Conservation (phyloP, 352 stramenopile genomes). For the Globisporangium paroecandrum region DNA sequence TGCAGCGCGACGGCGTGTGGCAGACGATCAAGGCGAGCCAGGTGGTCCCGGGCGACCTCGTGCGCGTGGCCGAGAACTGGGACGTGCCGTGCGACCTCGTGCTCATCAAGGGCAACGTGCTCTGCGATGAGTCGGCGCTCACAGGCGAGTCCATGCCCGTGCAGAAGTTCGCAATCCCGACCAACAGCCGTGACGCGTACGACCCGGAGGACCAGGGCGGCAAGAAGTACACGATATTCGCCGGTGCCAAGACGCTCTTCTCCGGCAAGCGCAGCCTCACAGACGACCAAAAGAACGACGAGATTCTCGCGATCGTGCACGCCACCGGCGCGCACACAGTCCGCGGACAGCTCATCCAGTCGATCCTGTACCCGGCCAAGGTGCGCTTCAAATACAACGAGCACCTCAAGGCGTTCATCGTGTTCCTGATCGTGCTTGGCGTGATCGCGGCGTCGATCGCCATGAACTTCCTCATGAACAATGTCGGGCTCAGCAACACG, state of each 20-base stretch:
- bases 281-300: conserved; percentile 29
- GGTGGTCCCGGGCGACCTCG: conserved; percentile 46
- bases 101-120: conserved; percentile 39
- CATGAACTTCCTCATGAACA: conserved; percentile 41
- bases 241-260: conserved; percentile 56
- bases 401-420: conserved; percentile 66
- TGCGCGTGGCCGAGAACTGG: conserved; percentile 47
- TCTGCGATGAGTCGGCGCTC: conserved; percentile 52
- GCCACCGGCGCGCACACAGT: conserved; percentile 67
- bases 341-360: conserved; percentile 71
- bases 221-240: conserved; percentile 77
- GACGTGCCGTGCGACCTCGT: conserved; percentile 53
- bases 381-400: conserved; percentile 87
- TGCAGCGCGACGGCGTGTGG: conserved; percentile 41
- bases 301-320: conserved; percentile 58
- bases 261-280: conserved; percentile 29
- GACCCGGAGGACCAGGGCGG: conserved; percentile 29
- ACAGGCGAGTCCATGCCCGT: conserved; percentile 73
- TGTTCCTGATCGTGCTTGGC: conserved; percentile 56
- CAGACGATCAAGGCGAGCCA: conserved; percentile 25
- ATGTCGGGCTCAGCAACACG: conserved; percentile 53
- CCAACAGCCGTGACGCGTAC: conserved; percentile 32
- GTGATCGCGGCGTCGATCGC: conserved; percentile 44
- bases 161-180: conserved; percentile 57
- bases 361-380: conserved; percentile 70